Evolutionary conservation across 148 eudicot genomes (phyloP), one percentile per base, ranked within the genome.

Genomic region (Bassia scoparia): DNA sequence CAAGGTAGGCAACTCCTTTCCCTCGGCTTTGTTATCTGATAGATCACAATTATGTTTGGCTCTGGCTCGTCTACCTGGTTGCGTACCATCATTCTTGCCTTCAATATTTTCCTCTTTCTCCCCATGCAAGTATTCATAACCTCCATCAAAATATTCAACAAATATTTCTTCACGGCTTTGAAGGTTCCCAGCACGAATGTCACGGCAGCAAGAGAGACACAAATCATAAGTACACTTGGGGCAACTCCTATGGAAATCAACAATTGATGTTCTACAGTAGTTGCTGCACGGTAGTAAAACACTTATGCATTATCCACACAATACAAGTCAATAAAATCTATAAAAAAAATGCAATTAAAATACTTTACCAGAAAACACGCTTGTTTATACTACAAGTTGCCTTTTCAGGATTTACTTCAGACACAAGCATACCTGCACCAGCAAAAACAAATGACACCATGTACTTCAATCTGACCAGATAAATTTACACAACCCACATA

Each of bases 191-290:
- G 61, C 75, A 58, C 87, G 88, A 6, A 89, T 33, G 81, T 89
- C 90, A 15, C 58, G 75, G 73, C 90, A 89, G 78, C 90, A 89
- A 33, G 46, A 67, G 59, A 87, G 84, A 69, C 93, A 89, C 10
- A 87, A 77, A 69, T 89, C 87, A 77, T 83, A 83, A 31, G 52
- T 23, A 69, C 90, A 82, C n/a, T 60, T 38, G 3, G 86, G 77
- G 35, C 93, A 89, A 73, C 83, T 85, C 77, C 93, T 70, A 46
- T 74, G 82, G 41, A 74, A 79, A 73, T 89, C 90, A 73, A 72
- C 79, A 64, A 87, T 82, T 46, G 83, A 83, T 31, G 93, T 85
- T 56, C 59, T 70, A 76, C 93, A 87, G 76, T 77, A 74, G 75
- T 82, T 67, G 74, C 89, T 89, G 84, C 85, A 82, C 6, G 21